phyloP scores from a whole-genome alignment of 306 rosid genomes.

The Erythrophleum fordii region DNA sequence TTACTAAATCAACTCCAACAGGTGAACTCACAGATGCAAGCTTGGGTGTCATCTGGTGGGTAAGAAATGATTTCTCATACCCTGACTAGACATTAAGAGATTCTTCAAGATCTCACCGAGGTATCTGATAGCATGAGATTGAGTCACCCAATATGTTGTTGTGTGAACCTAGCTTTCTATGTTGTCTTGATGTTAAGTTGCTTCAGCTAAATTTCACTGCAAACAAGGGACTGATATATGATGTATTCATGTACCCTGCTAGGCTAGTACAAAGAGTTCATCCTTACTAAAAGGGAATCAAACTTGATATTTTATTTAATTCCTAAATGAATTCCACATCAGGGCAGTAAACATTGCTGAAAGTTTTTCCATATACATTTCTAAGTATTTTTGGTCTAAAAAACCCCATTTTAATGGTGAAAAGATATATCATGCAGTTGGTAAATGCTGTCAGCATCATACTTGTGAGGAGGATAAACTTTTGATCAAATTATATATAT shows the following conservation, averaged over 20 bases:
- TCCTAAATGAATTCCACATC: too few species aligned
- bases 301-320: background rate
- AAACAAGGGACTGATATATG: constrained; percentile 34
- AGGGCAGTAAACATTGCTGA: too few species aligned
- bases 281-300: background rate
- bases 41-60: constrained; percentile 94
- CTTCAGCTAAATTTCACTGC: constrained; percentile 15
- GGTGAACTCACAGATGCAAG: constrained; percentile 94
- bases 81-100: constrained; percentile 92
- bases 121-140: constrained; percentile 44
- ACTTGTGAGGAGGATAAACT: background rate
- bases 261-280: constrained; percentile 19
- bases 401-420: background rate
- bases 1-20: constrained; percentile 85
- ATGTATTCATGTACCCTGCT: too few species aligned
- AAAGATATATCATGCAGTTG: constrained; percentile 17
- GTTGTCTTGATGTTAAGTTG: constrained; percentile 9
- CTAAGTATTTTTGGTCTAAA: background rate
- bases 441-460: background rate
- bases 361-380: background rate
- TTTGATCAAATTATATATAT: background rate
- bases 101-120: constrained; percentile 95
- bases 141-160: constrained; percentile 15
- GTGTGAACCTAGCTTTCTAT: background rate
- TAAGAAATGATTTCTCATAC: constrained; percentile 97